These are phyloP conservation scores for Leishmania mexicana DNA, from an alignment of 208 protist species.

Conservation along the genomic window DNA sequence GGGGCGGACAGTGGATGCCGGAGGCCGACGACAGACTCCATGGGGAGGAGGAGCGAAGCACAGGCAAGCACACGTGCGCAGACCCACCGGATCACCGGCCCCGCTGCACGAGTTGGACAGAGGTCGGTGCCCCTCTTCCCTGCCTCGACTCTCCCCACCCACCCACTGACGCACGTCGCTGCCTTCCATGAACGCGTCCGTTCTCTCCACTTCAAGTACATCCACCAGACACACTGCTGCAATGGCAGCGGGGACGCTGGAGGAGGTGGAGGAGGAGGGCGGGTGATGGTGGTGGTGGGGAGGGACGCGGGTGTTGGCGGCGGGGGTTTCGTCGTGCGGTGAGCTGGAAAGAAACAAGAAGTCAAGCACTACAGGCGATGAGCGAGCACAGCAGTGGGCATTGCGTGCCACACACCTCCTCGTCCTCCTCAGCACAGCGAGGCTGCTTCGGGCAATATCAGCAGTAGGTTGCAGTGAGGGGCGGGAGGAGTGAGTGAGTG, in stretches of 20 bases:
- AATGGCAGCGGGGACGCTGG: not conserved
- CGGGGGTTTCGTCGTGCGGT: not conserved
- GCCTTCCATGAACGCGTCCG: not conserved
- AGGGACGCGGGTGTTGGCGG: not conserved
- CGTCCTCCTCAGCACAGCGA: not conserved
- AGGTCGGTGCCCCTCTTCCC: not conserved
- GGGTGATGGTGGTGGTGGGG: no score
- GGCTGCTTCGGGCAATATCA: not conserved
- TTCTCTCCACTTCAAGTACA: not conserved
- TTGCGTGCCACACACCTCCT: not conserved
- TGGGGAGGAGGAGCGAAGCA: not conserved
- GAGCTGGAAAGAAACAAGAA: not conserved
- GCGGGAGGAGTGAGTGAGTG: not conserved
- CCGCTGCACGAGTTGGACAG: not conserved
- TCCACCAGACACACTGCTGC: not conserved
- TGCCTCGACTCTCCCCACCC: not conserved
- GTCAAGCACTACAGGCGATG: not conserved
- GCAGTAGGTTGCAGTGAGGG: not conserved
- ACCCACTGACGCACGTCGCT: not conserved
- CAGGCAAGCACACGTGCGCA: not conserved
- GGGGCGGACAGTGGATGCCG: not conserved
- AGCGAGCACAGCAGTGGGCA: not conserved
- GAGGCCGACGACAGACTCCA: no score
- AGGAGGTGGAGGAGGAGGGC: not conserved
- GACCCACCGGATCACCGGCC: not conserved